Evolutionary conservation across 192 early-diverging fungal genomes (phyloP), one percentile per base, ranked within the genome.

Genomic region (Entrophospora sp.): DNA sequence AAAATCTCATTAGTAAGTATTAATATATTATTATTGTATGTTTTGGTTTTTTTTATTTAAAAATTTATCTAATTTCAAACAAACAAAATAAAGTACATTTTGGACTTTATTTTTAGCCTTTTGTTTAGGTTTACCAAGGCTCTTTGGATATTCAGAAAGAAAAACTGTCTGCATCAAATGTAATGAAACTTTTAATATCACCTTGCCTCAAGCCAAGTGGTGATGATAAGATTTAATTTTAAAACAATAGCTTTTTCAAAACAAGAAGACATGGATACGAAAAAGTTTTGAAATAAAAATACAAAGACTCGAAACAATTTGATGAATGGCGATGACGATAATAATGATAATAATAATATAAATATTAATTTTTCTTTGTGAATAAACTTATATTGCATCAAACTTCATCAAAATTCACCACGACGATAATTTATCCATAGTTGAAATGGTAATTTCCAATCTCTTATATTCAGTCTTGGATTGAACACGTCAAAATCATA

Each of bases 401-500:
- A n/a, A n/a, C n/a, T n/a, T n/a, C n/a, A n/a, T n/a, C n/a, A n/a
- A n/a, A n/a, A n/a, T n/a, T n/a, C n/a, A n/a, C n/a, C n/a, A n/a
- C n/a, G n/a, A n/a, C n/a, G n/a, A 30, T 53, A 32, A 53, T 40
- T 65, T 8, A 14, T 28, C 64, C 64, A 65, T 31, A 65, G 27
- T n/a, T 18, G 1, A 30, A 65, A 36, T 28, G 64, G 64, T 13
- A 65, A 48, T 42, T 53, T 65, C 64, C 64, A 65, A 53, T 65
- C 46, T 40, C 32, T 35, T 40, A 25, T 42, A 43, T 8, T n/a
- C 6, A 65, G 24, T 65, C 75, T 68, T 5, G 74, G 75, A 46
- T 94, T 86, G 75, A 95, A 92, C 0, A 90, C 71, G 68, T 97
- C 83, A 67, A 97, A 97, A 45, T 95, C 81, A 25, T 63, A 77